Conservation (phyloP, 1,284 basidiomycete species). For the Omphalotus olearius region DNA sequence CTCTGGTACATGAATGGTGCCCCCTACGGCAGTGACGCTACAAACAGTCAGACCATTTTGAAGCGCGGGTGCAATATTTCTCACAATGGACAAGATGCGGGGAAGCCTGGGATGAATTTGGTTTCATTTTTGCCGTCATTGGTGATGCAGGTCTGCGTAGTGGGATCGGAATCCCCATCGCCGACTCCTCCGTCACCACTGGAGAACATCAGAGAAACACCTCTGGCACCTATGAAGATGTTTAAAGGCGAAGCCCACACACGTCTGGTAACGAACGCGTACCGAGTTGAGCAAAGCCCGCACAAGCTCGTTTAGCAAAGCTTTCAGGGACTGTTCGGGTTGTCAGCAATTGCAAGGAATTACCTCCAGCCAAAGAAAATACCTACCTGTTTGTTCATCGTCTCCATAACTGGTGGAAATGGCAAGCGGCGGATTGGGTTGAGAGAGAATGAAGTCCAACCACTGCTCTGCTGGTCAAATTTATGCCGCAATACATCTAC, state of each 20-base stretch:
- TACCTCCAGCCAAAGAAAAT: neutral
- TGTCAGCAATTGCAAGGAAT: neutral
- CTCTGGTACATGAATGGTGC: constrained; percentile 52
- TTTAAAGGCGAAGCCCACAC: neutral
- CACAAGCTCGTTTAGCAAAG: constrained; percentile 13
- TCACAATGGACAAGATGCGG: constrained; percentile 33
- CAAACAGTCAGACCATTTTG: constrained; percentile 16
- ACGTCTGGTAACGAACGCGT: neutral
- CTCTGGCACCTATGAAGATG: constrained; percentile 18
- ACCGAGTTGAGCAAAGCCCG: constrained; percentile 14
- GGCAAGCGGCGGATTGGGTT: constrained; percentile 9
- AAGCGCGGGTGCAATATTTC: constrained; percentile 9
- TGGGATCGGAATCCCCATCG: constrained; percentile 11
- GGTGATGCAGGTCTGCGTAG: constrained; percentile 12
- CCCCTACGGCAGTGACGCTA: constrained; percentile 53
- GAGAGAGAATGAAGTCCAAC: constrained; percentile 14
- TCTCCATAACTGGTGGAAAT: constrained; percentile 28
- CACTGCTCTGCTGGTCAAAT: constrained; percentile 35
- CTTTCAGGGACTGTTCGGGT: constrained; percentile 11
- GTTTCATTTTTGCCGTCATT: constrained; percentile 28
- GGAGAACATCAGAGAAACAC: constrained; percentile 20
- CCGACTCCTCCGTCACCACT: constrained; percentile 17
- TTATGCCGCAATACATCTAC: constrained; percentile 28
- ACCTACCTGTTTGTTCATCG: constrained; percentile 29
- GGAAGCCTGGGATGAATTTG: constrained; percentile 28